These are phyloP conservation scores for Thalassia testudinum DNA, from an alignment of 116 monocot species.

Conservation along the genomic window DNA sequence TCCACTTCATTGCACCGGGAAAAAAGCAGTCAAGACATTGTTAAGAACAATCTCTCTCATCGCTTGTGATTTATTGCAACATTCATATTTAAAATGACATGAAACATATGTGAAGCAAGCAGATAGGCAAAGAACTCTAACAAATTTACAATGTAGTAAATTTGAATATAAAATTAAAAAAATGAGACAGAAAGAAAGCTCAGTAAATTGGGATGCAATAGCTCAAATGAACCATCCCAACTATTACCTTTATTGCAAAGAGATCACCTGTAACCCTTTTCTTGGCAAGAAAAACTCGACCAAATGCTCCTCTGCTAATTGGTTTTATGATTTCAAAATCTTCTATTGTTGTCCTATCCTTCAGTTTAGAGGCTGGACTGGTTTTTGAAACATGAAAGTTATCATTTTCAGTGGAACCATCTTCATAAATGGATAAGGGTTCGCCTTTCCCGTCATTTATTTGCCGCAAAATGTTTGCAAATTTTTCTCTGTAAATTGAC, in stretches of 20 bases:
- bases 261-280: constrained; percentile 89
- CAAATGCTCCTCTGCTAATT: constrained; percentile 96
- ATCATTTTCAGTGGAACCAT: constrained; percentile 27
- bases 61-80: too few species aligned
- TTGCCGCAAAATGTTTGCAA: constrained; percentile 56
- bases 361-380: constrained; percentile 41
- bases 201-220: too few species aligned
- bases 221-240: not conserved
- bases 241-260: constrained; percentile 89
- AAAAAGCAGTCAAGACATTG: too few species aligned
- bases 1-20: too few species aligned
- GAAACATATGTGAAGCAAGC: too few species aligned
- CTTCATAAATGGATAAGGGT: constrained; percentile 27
- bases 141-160: too few species aligned
- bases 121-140: too few species aligned
- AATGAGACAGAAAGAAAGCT: too few species aligned
- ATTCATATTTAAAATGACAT: too few species aligned
- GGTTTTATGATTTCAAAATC: constrained; percentile 99
- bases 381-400: constrained; percentile 25
- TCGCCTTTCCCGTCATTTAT: constrained; percentile 60
- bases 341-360: constrained; percentile 90
- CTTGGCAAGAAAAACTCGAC: constrained; percentile 95
- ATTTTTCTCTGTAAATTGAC: constrained; percentile 67
- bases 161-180: too few species aligned
- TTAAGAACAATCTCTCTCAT: too few species aligned